Evolutionary conservation across 2,329 filamentous ascomycete species (phyloP).

Genomic region (Exutisphaerella laricina): DNA sequence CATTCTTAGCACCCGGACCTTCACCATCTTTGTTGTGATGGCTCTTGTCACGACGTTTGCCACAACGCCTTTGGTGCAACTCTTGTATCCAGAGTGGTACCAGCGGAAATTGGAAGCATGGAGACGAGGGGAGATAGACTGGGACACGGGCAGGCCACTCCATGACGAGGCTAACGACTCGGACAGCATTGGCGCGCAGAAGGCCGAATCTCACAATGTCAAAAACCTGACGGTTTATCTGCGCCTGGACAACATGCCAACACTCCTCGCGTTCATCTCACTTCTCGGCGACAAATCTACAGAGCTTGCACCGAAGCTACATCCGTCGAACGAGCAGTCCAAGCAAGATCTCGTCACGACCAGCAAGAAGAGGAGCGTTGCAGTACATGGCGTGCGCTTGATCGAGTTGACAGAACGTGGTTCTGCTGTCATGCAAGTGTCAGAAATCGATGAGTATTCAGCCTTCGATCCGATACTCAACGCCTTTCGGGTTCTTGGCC

Average conservation of each 20-base stretch:
- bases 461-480: conserved; percentile 76
- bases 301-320: conserved; percentile 35
- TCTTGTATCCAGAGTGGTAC: conserved; percentile 72
- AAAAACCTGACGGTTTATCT: conserved; percentile 72
- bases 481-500: conserved; percentile 81
- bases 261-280: conserved; percentile 74
- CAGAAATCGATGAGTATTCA: conserved; percentile 66
- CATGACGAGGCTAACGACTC: conserved; percentile 27
- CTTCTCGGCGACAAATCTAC: conserved; percentile 58
- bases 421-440: conserved; percentile 91
- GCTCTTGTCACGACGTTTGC: conserved; percentile 78
- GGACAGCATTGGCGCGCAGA: conserved; percentile 40
- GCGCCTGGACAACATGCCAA: conserved; percentile 76
- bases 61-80: conserved; percentile 69
- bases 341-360: conserved; percentile 9
- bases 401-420: conserved; percentile 85
- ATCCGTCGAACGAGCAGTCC: conserved; percentile 31
- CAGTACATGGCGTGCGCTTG: conserved; percentile 75
- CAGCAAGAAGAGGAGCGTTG: conserved; percentile 9
- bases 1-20: conserved; percentile 73
- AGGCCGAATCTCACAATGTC: conserved; percentile 49
- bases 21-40: conserved; percentile 95
- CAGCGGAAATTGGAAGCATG: conserved; percentile 66
- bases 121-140: conserved; percentile 85
- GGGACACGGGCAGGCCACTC: conserved; percentile 60